phyloP scores from a whole-genome alignment of 2,329 filamentous ascomycete genomes.

The Talaromyces pinophilus region DNA sequence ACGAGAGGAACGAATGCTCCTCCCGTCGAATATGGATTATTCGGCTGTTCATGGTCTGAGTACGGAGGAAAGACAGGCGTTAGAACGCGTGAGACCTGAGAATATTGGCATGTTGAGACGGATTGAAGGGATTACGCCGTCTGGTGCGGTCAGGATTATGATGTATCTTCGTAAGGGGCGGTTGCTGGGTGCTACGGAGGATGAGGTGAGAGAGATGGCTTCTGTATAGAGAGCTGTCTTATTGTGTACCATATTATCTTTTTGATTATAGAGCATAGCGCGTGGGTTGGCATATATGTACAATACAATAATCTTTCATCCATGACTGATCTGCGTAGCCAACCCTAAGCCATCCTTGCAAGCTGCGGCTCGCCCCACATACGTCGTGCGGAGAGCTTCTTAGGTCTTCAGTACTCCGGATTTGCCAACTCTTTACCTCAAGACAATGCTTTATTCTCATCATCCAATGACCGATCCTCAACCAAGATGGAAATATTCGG shows the following conservation, averaged over 20 bases:
- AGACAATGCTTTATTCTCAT: neutral
- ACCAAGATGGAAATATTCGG: constrained; percentile 19
- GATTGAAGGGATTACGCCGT: constrained; percentile 70
- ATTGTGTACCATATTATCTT: neutral
- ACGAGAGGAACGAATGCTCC: constrained; percentile 71
- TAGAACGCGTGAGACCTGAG: constrained; percentile 73
- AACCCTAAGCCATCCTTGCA: neutral
- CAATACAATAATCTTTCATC: neutral
- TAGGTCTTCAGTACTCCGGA: neutral
- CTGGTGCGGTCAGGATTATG: constrained; percentile 47
- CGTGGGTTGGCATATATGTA: neutral
- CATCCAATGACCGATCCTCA: neutral
- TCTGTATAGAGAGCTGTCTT: neutral
- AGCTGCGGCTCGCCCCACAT: neutral
- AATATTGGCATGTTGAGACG: constrained; percentile 84
- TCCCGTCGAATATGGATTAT: constrained; percentile 79
- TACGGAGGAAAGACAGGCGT: constrained; percentile 71
- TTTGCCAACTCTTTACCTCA: neutral
- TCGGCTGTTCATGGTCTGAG: constrained; percentile 71
- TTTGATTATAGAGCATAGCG: constrained; percentile 13
- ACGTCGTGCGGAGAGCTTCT: neutral
- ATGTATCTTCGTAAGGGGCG: constrained; percentile 41
- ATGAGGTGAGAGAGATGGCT: neutral
- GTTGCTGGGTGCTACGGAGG: neutral
- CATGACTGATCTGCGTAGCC: neutral